These are phyloP conservation scores for Emergomyces pasteurianus DNA, from an alignment of 2,329 filamentous ascomycete species.

Conservation along the genomic window DNA sequence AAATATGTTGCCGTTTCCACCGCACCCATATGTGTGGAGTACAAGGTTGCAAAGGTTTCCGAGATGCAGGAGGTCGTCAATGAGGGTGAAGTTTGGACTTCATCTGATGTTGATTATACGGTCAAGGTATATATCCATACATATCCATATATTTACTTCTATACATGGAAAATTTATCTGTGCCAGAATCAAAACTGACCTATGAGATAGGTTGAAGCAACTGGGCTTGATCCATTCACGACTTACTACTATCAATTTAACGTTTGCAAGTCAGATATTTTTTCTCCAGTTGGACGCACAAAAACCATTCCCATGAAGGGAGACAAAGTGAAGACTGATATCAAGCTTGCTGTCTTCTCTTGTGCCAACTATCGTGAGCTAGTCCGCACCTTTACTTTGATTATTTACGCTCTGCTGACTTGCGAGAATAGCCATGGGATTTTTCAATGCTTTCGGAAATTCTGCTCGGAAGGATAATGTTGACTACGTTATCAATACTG, in stretches of 20 bases:
- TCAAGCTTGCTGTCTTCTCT: conserved; percentile 58
- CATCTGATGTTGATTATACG: conserved; percentile 62
- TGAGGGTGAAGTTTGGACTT: conserved; percentile 53
- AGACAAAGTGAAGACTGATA: conserved; percentile 41
- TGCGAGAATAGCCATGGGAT: conserved; percentile 34
- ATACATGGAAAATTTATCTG: background rate
- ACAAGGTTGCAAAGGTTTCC: conserved; percentile 43
- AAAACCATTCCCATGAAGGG: conserved; percentile 53
- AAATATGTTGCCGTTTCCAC: conserved; percentile 35
- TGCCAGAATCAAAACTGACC: background rate
- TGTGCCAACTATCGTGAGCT: conserved; percentile 54
- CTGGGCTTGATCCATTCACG: conserved; percentile 48
- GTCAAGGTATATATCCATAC: conserved; percentile 49
- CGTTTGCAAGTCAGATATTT: conserved; percentile 51
- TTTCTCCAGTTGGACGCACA: conserved; percentile 52
- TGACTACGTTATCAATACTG: conserved; percentile 48
- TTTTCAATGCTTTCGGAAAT: conserved; percentile 51
- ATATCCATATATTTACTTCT: no score
- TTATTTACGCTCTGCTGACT: background rate
- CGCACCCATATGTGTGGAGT: conserved; percentile 55
- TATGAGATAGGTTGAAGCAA: conserved; percentile 48
- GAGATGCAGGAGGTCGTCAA: conserved; percentile 38
- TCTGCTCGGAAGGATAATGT: conserved; percentile 47
- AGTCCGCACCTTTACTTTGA: background rate
- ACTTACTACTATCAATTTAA: conserved; percentile 56